Evolutionary conservation across 2,329 filamentous ascomycete species (phyloP).

Genomic region (Zelopaecilomyces penicillatus): DNA sequence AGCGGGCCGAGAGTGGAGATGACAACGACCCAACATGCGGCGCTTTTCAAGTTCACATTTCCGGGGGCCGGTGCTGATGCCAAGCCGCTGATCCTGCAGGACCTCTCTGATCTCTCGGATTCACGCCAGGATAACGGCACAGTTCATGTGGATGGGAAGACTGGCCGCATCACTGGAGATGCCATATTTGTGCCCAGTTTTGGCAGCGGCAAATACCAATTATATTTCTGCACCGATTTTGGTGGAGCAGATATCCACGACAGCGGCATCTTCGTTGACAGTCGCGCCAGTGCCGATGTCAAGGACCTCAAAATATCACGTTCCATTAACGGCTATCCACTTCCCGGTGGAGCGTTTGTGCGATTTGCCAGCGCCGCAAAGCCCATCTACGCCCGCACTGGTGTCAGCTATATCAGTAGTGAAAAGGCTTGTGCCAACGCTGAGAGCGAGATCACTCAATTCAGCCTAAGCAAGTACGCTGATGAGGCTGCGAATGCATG

Average conservation of each 20-base stretch:
- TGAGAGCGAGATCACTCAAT: conserved; percentile 59
- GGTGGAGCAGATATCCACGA: conserved; percentile 48
- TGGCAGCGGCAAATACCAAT: conserved; percentile 49
- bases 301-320: conserved; percentile 40
- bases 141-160: conserved; percentile 44
- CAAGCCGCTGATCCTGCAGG: conserved; percentile 55
- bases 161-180: conserved; percentile 54
- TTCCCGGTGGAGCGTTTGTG: conserved; percentile 56
- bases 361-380: conserved; percentile 44
- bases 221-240: conserved; percentile 63
- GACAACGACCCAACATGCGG: conserved; percentile 57
- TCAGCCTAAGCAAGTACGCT: conserved; percentile 50
- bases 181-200: conserved; percentile 58
- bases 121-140: conserved; percentile 50
- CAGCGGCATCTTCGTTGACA: conserved; percentile 53
- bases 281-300: conserved; percentile 39
- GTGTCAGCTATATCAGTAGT: conserved; percentile 60
- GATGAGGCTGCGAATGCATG: conserved; percentile 48
- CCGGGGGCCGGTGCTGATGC: conserved; percentile 28
- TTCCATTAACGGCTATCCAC: conserved; percentile 43
- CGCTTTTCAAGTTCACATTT: conserved; percentile 60
- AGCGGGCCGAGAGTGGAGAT: conserved; percentile 55
- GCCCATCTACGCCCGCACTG: conserved; percentile 56
- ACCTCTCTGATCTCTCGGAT: conserved; percentile 55
- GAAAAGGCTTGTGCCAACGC: conserved; percentile 60